phyloP scores from a whole-genome alignment of 371 early-diverging fungal species.

The Umbelopsis sp. region DNA sequence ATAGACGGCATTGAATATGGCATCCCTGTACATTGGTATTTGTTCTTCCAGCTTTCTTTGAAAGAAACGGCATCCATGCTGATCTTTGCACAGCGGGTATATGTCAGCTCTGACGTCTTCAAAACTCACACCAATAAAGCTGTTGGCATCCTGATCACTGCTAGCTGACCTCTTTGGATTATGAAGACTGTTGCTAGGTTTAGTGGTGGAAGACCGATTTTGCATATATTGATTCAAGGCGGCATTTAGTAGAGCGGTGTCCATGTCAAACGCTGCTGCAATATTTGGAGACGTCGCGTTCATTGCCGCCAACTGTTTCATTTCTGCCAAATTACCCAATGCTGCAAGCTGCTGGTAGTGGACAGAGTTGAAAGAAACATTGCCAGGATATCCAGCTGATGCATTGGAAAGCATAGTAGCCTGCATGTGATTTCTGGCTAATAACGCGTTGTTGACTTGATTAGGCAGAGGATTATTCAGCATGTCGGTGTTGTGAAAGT shows the following conservation, averaged over 20 bases:
- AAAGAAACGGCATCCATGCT: slow-evolving; percentile 88
- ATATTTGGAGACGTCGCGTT: neutral
- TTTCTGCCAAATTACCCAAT: neutral
- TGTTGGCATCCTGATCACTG: slow-evolving; percentile 46
- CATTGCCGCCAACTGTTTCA: slow-evolving; percentile 1
- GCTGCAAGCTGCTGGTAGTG: neutral
- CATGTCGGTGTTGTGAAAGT: slow-evolving; percentile 3
- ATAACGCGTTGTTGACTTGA: neutral
- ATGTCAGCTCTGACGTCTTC: slow-evolving; percentile 76
- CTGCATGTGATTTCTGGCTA: slow-evolving; percentile 11
- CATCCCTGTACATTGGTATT: slow-evolving; percentile 54
- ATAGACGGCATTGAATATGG: slow-evolving; percentile 78
- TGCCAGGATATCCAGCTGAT: neutral
- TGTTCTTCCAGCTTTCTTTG: slow-evolving; percentile 86
- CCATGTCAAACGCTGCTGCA: neutral
- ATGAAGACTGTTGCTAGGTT: neutral
- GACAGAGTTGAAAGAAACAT: neutral
- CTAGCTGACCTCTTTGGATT: neutral
- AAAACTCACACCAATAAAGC: slow-evolving; percentile 67
- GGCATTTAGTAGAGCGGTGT: slow-evolving; percentile 7
- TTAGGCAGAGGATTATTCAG: neutral
- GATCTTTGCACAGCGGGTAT: slow-evolving; percentile 83
- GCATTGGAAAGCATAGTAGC: neutral
- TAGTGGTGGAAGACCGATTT: neutral
- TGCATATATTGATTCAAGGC: slow-evolving; percentile 14